Conservation (phyloP, 306 rosid genomes). For the Cucumis cinereus region DNA sequence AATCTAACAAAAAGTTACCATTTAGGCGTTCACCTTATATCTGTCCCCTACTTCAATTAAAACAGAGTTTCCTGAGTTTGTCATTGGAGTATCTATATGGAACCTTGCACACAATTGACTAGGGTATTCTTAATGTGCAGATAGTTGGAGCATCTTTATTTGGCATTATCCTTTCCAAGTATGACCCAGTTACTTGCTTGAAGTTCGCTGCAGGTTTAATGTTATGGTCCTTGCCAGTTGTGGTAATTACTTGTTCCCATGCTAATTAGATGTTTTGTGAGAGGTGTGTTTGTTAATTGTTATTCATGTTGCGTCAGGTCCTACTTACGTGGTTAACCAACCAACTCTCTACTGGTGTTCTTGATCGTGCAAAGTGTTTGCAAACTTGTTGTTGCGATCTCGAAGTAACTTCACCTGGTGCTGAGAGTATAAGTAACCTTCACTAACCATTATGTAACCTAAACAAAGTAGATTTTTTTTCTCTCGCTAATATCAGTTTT, state of each 20-base stretch:
- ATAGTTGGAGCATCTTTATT: conserved; percentile 78
- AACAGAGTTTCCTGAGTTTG: background rate
- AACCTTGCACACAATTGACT: conserved; percentile 12
- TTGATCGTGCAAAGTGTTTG: conserved; percentile 67
- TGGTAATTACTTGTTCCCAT: conserved; percentile 41
- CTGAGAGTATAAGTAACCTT: conserved; percentile 41
- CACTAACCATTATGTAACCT: background rate
- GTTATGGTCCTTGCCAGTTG: conserved; percentile 62
- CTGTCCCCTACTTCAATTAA: background rate
- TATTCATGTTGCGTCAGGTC: conserved; percentile 31
- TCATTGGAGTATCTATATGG: background rate
- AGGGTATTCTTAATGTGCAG: conserved; percentile 26
- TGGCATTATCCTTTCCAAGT: conserved; percentile 75
- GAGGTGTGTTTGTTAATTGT: conserved; percentile 5
- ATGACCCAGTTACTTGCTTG: conserved; percentile 79
- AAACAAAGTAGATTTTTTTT: conserved; percentile 6
- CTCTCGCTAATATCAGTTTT: conserved; percentile 14
- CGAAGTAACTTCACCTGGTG: conserved; percentile 30
- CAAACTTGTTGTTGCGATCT: conserved; percentile 42
- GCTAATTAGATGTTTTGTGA: conserved; percentile 14
- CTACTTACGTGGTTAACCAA: conserved; percentile 60
- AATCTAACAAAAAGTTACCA: background rate
- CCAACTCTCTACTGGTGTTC: conserved; percentile 90
- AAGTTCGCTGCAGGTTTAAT: conserved; percentile 64
- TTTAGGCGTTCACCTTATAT: background rate